Evolutionary conservation across 441 rosid species (phyloP).

Genomic region (Gossypium schwendimanii): DNA sequence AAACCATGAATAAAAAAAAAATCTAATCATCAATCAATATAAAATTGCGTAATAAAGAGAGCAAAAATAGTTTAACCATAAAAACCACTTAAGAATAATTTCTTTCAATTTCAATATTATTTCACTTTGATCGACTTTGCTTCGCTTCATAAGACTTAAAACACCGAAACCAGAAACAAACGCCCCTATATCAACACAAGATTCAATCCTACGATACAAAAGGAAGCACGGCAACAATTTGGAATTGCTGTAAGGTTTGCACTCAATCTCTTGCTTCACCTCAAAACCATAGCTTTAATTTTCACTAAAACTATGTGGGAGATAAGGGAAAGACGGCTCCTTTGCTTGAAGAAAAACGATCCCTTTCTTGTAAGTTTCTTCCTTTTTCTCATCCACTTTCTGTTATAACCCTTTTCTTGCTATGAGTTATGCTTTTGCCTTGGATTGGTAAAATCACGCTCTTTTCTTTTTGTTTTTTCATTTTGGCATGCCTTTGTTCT

Average conservation of each 20-base stretch:
- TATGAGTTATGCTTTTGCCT: slow-evolving; percentile 15
- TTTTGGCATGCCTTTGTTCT: slow-evolving; percentile 10
- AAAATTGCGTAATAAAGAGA: not conserved
- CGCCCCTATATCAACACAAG: not conserved
- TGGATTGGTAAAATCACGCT: slow-evolving; percentile 26
- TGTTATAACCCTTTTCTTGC: slow-evolving; percentile 11
- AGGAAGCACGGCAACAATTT: not conserved
- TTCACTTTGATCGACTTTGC: not conserved
- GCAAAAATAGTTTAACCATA: not conserved
- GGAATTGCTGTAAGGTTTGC: not conserved
- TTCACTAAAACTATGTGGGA: not conserved
- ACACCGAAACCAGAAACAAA: not conserved
- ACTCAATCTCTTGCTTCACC: slow-evolving; percentile 10
- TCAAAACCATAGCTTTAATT: slow-evolving; percentile 5
- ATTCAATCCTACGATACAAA: not conserved
- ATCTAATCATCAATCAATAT: too few species aligned
- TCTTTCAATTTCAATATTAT: not conserved
- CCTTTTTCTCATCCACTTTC: slow-evolving; percentile 3
- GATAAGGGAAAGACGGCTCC: slow-evolving; percentile 30
- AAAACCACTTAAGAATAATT: not conserved
- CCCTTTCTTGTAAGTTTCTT: slow-evolving; percentile 64
- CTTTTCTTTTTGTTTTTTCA: slow-evolving; percentile 4
- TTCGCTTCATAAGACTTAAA: not conserved
- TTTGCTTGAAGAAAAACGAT: slow-evolving; percentile 53
- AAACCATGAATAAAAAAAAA: too few species aligned